A percentile compares a stretch with the other conserved stretches of the same genome.
Conservation (phyloP, 1,284 basidiomycete genomes). For the Sporisorium iseilematis-ciliati region DNA sequence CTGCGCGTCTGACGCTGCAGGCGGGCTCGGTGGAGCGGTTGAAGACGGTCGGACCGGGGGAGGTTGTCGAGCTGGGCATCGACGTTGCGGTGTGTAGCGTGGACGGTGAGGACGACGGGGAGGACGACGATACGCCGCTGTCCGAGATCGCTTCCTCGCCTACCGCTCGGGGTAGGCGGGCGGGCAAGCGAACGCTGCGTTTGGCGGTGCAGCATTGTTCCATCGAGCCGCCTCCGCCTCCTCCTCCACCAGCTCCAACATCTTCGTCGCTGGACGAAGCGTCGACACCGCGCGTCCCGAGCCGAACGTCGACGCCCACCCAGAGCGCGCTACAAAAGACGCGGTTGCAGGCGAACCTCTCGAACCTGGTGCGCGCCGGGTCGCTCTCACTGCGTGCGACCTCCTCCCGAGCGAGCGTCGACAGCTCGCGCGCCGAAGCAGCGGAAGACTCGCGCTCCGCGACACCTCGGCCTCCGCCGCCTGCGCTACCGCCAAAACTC, state of each 20-base stretch:
- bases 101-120: conserved; percentile 7
- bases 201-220: conserved; percentile 31
- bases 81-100: conserved; percentile 14
- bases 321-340: conserved; percentile 12
- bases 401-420: background rate
- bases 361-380: conserved; percentile 18
- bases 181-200: background rate
- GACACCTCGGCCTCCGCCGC: background rate
- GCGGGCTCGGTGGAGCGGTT: conserved; percentile 8
- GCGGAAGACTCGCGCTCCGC: background rate
- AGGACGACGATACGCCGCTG: conserved; percentile 43
- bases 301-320: conserved; percentile 17
- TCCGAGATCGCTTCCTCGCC: conserved; percentile 29
- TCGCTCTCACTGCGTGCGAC: conserved; percentile 22
- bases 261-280: background rate
- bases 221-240: conserved; percentile 1
- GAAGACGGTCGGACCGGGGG: background rate
- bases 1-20: conserved; percentile 10
- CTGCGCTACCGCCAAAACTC: conserved; percentile 20
- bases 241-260: background rate
- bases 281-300: conserved; percentile 12
- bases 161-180: background rate
- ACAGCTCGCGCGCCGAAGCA: background rate
- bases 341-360: conserved; percentile 30
- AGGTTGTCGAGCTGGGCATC: conserved; percentile 9